Base-by-base conservation (phyloP, 192 early-diverging fungal species). In the Rhizophlyctis rosea region DNA sequence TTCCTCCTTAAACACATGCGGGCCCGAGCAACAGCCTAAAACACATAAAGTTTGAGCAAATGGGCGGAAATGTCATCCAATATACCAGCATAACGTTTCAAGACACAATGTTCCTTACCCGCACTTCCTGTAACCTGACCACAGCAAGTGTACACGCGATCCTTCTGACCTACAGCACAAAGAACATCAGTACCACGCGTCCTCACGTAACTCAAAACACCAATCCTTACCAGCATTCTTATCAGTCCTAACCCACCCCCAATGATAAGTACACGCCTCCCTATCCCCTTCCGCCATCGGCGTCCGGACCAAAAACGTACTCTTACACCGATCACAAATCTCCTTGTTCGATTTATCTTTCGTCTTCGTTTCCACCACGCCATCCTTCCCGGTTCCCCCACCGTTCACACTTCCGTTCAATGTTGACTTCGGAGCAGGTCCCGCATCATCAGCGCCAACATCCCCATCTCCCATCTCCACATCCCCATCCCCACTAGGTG, bases 1-100 rank as follows among this genome's bases (percentile, higher is more conserved):
- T 0, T 76, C 81, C 47, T 81, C 81, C 64, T 88, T 88, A 61
- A 76, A 89, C 0, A 89, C 87, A 62, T 89, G 87, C 3, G 87
- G 78, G 3, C 86, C 87, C 11, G 64, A 57, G 0, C 48, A 27
- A 62, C 87, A 89, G 27, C 86, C 86, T 35, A 21, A 36, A 28
- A 51, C 36, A 61, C n/a, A n/a, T n/a, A n/a, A n/a, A n/a, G n/a
- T n/a, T n/a, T n/a, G n/a, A n/a, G n/a, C n/a, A n/a, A n/a, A n/a
- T n/a, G n/a, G n/a, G 64, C 67, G 0, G 70, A 77, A 2, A 61
- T 47, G 1, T 58, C 34, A n/a, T n/a, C n/a, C n/a, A n/a, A n/a
- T n/a, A n/a, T n/a, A n/a, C n/a, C n/a, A n/a, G n/a, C n/a, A n/a
- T n/a, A 18, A 44, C 39, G 39, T 44, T 44, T 18, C 9, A 44